Base-by-base conservation (phyloP, 306 rosid genomes). In the Cucurbita ficifolia region DNA sequence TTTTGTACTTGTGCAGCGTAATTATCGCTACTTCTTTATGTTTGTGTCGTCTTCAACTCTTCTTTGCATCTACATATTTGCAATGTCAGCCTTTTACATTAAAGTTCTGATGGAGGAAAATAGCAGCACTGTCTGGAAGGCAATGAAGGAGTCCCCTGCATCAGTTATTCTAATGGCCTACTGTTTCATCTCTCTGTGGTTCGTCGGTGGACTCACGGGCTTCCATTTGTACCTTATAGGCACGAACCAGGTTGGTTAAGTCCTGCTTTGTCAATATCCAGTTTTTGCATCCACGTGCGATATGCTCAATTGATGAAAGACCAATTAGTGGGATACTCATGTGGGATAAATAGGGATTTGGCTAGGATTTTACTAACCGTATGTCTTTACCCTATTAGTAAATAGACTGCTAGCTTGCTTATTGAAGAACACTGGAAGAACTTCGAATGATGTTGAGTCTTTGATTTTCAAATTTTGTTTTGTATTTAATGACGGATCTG, bases 181-280 rank as follows among this genome's bases (percentile, higher is more conserved):
- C 72, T 90, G 91, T 86, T 92, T 90, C 84, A 84, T 92, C 80
- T 87, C 96, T 61, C 80, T 92, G 50, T 92, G 96, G 98, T 92
- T 92, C 81, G 96, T 92, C 76, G 98, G 96, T 81, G 98, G 98
- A 74, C 84, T 92, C 74, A 90, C 96, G 14, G 96, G 96, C 80
- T 92, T 90, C 79, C 98, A 92, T 82, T 63, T 87, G 84, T 92
- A 92, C 90, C 98, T 92, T 52, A 88, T 87, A 56, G 92, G 98
- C 81, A 82, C 92, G 78, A 92, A 92, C 79, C 96, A 92, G 96
- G 98, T 92, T 53, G 73, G 93, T 83, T 76, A 14, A 58, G 42
- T 79, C 49, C 51, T 64, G 63, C 75, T 29, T 61, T 74, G 61
- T 14, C 64, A 9, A 4, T 54, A 54, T 72, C 42, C 10, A 72